A percentile compares a stretch with the other conserved stretches of the same genome.
These are phyloP conservation scores for Cenchrus purpureus DNA, from an alignment of 176 grass and related monocot species.

Conservation along the genomic window DNA sequence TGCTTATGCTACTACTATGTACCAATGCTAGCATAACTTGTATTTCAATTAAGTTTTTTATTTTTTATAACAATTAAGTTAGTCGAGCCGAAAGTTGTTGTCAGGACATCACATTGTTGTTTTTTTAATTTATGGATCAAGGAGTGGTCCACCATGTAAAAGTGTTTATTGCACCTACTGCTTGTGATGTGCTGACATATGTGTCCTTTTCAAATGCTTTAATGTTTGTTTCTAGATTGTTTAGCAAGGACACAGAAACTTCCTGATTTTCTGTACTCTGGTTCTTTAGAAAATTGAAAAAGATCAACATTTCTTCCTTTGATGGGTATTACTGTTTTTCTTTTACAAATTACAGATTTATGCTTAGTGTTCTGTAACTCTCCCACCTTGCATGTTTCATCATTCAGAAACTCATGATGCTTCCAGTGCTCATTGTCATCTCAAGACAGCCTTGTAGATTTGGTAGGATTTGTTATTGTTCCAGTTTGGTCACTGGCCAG, in stretches of 20 bases:
- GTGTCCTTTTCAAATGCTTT: neutral
- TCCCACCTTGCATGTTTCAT: neutral
- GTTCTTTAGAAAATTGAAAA: neutral
- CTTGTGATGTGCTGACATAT: too few species aligned
- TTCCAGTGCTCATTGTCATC: neutral
- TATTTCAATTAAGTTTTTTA: neutral
- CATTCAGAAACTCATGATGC: neutral
- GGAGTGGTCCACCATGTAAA: too few species aligned
- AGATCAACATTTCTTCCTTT: neutral
- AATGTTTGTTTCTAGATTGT: conserved; percentile 15
- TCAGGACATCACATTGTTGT: neutral
- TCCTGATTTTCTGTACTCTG: neutral
- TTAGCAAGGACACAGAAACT: neutral
- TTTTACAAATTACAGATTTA: conserved; percentile 51
- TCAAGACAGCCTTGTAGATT: neutral
- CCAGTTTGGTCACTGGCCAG: conserved; percentile 2
- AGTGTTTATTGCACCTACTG: too few species aligned
- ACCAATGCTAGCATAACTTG: neutral
- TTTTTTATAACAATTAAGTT: neutral
- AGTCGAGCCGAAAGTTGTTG: neutral
- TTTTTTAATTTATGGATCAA: neutral
- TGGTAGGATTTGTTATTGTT: conserved; percentile 26
- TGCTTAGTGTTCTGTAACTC: neutral
- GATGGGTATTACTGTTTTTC: neutral
- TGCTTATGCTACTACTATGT: neutral